phyloP scores from a whole-genome alignment of 1,139 yeast species.

The Blastobotrys persicus region DNA sequence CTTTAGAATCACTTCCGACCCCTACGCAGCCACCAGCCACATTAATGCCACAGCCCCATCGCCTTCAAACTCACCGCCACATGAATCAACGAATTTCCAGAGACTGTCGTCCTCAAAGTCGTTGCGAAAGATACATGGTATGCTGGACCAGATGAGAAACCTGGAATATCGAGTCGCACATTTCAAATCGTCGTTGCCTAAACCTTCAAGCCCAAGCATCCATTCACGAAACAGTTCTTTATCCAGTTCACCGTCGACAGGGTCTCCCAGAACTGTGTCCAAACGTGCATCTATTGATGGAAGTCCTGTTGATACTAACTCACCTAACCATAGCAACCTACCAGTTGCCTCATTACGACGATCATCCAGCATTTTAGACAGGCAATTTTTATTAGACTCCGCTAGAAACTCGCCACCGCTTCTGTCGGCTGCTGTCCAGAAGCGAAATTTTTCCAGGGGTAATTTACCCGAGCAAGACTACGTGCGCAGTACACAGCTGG shows the following conservation, averaged over 20 bases:
- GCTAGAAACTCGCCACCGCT: slow-evolving; percentile 1
- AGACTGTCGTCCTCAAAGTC: slow-evolving; percentile 33
- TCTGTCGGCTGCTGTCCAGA: slow-evolving; percentile 2
- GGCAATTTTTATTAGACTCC: not conserved
- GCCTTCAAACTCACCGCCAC: slow-evolving; percentile 8
- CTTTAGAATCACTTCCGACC: slow-evolving; percentile 17
- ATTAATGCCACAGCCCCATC: slow-evolving; percentile 16
- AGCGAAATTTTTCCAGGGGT: slow-evolving; percentile 7
- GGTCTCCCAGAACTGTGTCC: slow-evolving; percentile 10
- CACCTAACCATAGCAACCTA: slow-evolving; percentile 3
- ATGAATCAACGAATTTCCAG: slow-evolving; percentile 12
- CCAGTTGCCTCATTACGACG: slow-evolving; percentile 16
- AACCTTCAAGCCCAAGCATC: slow-evolving; percentile 24
- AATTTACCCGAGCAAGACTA: slow-evolving; percentile 8
- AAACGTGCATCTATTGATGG: slow-evolving; percentile 1
- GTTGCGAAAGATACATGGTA: slow-evolving; percentile 36
- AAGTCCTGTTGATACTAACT: not conserved
- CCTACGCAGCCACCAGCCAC: slow-evolving; percentile 17
- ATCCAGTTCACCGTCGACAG: slow-evolving; percentile 10
- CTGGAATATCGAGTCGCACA: slow-evolving; percentile 35
- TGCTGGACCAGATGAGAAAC: slow-evolving; percentile 34
- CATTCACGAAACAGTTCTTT: slow-evolving; percentile 20
- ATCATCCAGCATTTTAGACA: slow-evolving; percentile 7
- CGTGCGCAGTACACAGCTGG: slow-evolving; percentile 14
- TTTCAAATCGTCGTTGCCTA: slow-evolving; percentile 34